These are phyloP conservation scores for Aspergillus intermedius DNA, from an alignment of 2,329 filamentous ascomycete species.

Conservation along the genomic window DNA sequence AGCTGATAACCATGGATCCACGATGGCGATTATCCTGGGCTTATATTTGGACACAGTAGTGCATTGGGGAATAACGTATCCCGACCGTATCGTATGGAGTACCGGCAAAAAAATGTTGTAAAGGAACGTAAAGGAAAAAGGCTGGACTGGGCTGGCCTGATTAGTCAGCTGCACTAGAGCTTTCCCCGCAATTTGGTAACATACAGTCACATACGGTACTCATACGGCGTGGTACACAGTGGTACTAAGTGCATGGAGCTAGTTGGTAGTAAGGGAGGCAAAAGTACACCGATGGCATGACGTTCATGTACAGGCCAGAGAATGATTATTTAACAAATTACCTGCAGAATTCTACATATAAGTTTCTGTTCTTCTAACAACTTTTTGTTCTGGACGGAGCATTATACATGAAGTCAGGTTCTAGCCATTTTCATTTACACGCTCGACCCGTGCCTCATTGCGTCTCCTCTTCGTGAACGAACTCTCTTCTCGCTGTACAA, in stretches of 20 bases:
- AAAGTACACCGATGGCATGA: not conserved
- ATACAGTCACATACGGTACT: not conserved
- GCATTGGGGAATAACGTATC: too few relatives aligned
- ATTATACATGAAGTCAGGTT: too few relatives aligned
- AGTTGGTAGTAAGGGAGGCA: not conserved
- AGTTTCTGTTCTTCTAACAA: too few relatives aligned
- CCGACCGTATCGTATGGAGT: too few relatives aligned
- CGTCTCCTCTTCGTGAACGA: conserved; percentile 6
- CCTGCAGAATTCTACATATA: too few relatives aligned
- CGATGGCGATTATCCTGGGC: too few relatives aligned
- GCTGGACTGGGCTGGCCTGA: not conserved
- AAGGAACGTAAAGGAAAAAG: not conserved
- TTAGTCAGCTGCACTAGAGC: conserved; percentile 6
- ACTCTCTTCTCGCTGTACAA: conserved; percentile 3
- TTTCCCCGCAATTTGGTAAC: conserved; percentile 14
- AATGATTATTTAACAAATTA: not conserved
- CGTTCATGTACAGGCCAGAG: too few relatives aligned
- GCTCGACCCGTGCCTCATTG: conserved; percentile 20
- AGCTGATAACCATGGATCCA: too few relatives aligned
- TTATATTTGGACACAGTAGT: too few relatives aligned
- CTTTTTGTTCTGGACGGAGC: too few relatives aligned
- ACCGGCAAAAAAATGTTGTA: not conserved
- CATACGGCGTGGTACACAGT: not conserved
- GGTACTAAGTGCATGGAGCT: not conserved
- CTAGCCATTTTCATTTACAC: too few relatives aligned